A percentile compares a stretch with the other conserved stretches of the same genome.
phyloP scores from a whole-genome alignment of 2,329 filamentous ascomycete genomes.

The Verticillium zaregamsianum region DNA sequence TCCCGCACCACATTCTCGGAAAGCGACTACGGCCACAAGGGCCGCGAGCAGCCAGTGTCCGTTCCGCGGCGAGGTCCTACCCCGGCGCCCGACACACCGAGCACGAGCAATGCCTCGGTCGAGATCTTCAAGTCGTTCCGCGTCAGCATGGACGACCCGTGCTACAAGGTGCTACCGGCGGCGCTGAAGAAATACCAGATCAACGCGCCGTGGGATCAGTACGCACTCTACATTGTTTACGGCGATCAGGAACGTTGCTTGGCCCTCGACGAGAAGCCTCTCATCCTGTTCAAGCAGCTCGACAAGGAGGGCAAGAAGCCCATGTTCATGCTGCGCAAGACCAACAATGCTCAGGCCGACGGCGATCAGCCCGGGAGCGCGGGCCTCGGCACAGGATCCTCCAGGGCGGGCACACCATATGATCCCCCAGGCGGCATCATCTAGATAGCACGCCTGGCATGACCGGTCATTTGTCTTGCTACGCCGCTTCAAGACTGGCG shows the following conservation, averaged over 20 bases:
- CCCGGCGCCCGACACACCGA: conserved; percentile 58
- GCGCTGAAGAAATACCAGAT: conserved; percentile 98
- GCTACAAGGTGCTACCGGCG: conserved; percentile 92
- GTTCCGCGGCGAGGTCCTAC: conserved; percentile 57
- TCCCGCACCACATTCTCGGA: conserved; percentile 49
- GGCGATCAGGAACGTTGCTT: conserved; percentile 97
- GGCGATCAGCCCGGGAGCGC: conserved; percentile 49
- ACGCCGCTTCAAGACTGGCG: background rate
- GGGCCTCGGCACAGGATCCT: conserved; percentile 38
- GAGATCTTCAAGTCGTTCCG: conserved; percentile 99
- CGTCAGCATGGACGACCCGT: conserved; percentile 96
- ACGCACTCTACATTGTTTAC: conserved; percentile 96
- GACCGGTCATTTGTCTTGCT: background rate
- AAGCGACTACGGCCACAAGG: conserved; percentile 19
- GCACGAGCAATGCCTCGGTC: conserved; percentile 58
- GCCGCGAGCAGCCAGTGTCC: conserved; percentile 28
- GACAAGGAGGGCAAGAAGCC: conserved; percentile 97
- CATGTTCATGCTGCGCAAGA: conserved; percentile 94
- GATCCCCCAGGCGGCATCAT: conserved; percentile 60
- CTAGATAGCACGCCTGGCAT: conserved; percentile 21
- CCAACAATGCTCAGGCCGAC: conserved; percentile 49
- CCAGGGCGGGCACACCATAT: conserved; percentile 44
- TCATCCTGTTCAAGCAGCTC: conserved; percentile 95
- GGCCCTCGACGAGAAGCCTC: conserved; percentile 84
- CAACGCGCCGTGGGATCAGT: conserved; percentile 95